Evolutionary conservation across 331 rosid genomes (phyloP).

Genomic region (Quercus tomentella): DNA sequence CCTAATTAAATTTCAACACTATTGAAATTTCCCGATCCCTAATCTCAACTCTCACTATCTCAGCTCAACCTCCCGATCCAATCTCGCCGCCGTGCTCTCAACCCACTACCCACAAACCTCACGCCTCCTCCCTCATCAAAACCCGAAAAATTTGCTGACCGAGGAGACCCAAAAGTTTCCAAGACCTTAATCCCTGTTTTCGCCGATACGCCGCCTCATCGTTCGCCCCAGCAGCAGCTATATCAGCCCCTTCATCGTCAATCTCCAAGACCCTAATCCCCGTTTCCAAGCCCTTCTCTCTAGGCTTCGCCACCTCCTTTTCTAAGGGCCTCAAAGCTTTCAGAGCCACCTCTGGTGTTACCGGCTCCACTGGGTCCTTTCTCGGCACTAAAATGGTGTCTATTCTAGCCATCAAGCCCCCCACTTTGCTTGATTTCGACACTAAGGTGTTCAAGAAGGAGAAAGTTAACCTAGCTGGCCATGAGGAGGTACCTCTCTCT

Average conservation of each 20-base stretch:
- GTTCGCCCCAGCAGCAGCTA: conserved; percentile 19
- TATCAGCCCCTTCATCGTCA: conserved; percentile 23
- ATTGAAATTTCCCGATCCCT: no score
- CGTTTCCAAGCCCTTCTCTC: conserved; percentile 8
- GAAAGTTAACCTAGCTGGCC: conserved; percentile 78
- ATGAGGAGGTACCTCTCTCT: conserved; percentile 57
- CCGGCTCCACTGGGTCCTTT: conserved; percentile 17
- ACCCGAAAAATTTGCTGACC: no score
- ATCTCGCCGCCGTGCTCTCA: no score
- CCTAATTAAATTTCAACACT: no score
- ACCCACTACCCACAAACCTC: no score
- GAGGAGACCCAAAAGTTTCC: no score
- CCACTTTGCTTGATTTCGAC: conserved; percentile 57
- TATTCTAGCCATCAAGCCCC: conserved; percentile 32
- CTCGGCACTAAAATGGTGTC: conserved; percentile 76
- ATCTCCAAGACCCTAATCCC: conserved; percentile 28
- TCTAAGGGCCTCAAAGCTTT: conserved; percentile 27
- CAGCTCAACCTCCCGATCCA: no score
- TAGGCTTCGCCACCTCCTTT: conserved; percentile 32
- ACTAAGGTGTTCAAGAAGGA: conserved; percentile 84
- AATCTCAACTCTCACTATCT: no score
- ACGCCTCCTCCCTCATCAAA: no score
- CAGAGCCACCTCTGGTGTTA: neutral
- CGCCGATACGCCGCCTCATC: conserved; percentile 19
- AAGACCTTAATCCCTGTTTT: no score